These are phyloP conservation scores for Trichoderma pleuroti DNA, from an alignment of 2,329 filamentous ascomycete species.

Conservation along the genomic window DNA sequence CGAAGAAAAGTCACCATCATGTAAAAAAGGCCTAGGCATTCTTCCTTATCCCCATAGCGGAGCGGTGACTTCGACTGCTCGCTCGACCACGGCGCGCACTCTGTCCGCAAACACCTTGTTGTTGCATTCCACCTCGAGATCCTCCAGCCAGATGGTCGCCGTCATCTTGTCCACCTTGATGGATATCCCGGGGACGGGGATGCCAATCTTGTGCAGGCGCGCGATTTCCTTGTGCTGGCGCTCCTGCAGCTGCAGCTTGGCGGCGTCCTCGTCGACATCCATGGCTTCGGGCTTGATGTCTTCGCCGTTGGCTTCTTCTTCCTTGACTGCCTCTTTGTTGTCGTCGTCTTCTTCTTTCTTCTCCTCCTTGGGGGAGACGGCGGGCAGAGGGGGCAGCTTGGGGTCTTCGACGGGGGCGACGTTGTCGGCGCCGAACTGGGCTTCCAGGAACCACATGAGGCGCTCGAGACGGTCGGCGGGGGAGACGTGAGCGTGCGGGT, in stretches of 20 bases:
- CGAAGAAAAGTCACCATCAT: neutral
- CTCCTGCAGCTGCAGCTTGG: slow-evolving; percentile 43
- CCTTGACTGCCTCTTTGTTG: neutral
- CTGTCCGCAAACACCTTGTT: slow-evolving; percentile 77
- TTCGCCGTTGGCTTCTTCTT: neutral
- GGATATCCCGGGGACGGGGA: slow-evolving; percentile 83
- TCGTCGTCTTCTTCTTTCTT: neutral
- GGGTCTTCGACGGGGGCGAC: slow-evolving; percentile 71
- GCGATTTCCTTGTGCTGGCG: slow-evolving; percentile 68
- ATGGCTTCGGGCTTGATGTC: neutral
- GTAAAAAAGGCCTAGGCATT: neutral
- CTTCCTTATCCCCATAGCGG: slow-evolving; percentile 57
- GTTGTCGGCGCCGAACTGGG: slow-evolving; percentile 85
- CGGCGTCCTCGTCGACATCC: neutral
- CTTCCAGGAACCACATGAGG: slow-evolving; percentile 93
- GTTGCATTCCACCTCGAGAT: slow-evolving; percentile 81
- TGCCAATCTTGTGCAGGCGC: slow-evolving; percentile 75
- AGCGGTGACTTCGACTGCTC: slow-evolving; percentile 81
- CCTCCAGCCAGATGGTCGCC: slow-evolving; percentile 88
- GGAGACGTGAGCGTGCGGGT: slow-evolving; percentile 70
- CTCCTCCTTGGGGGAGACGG: slow-evolving; percentile 24
- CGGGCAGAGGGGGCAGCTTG: slow-evolving; percentile 45
- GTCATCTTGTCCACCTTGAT: slow-evolving; percentile 85
- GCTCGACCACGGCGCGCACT: slow-evolving; percentile 83
- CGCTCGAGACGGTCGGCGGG: slow-evolving; percentile 76